Percentiles rank a stretch among this genome's conserved stretches.
Evolutionary conservation across 257 asterid genomes (phyloP).

Genomic region (Asclepias syriaca): DNA sequence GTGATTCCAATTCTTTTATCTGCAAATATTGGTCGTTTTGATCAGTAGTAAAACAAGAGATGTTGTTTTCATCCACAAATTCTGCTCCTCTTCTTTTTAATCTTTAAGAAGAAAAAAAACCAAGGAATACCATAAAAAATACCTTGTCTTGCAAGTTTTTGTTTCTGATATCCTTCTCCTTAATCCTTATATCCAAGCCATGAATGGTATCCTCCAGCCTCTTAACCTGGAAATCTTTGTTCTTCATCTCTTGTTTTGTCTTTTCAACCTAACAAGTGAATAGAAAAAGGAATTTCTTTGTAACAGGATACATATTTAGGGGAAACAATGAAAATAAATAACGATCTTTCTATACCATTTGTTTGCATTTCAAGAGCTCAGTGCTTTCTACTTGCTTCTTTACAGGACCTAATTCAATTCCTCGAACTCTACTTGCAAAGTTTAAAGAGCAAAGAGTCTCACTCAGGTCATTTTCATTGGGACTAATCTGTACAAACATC

Average conservation of each 20-base stretch:
- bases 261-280: conserved; percentile 59
- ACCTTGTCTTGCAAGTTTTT: conserved; percentile 95
- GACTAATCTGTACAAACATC: conserved; percentile 99
- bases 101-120: not conserved
- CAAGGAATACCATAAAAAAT: conserved; percentile 3
- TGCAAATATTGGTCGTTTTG: conserved; percentile 18
- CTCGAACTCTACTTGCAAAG: conserved; percentile 94
- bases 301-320: not conserved
- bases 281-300: not conserved
- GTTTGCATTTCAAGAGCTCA: conserved; percentile 78
- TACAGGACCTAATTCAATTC: conserved; percentile 93
- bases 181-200: conserved; percentile 69
- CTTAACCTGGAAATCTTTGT: conserved; percentile 62
- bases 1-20: conserved; percentile 95
- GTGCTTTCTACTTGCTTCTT: conserved; percentile 81
- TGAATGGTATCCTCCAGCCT: conserved; percentile 86
- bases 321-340: not conserved
- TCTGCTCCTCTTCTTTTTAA: too few species aligned
- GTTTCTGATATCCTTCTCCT: conserved; percentile 69
- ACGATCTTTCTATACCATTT: conserved; percentile 45
- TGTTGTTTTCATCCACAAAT: too few species aligned
- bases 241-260: conserved; percentile 71
- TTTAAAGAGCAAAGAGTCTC: conserved; percentile 94
- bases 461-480: conserved; percentile 70
- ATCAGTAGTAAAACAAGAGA: not conserved